Evolutionary conservation across 768 basidiomycete genomes (phyloP).

Genomic region (Russula sp.): DNA sequence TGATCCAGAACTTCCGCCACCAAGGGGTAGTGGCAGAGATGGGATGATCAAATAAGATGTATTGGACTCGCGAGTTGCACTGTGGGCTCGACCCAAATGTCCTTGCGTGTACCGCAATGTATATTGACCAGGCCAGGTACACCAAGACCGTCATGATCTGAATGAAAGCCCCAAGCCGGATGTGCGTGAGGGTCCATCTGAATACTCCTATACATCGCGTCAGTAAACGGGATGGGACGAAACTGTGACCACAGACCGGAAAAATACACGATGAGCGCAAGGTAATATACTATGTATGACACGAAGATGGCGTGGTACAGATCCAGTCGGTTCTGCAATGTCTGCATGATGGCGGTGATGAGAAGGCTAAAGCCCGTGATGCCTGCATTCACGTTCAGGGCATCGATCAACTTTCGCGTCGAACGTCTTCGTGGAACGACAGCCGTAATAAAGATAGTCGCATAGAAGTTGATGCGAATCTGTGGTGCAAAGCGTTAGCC

Average conservation of each 20-base stretch:
- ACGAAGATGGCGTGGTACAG: conserved; percentile 4
- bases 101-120: background rate
- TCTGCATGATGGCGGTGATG: background rate
- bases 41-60: background rate
- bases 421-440: background rate
- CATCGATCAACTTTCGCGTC: background rate
- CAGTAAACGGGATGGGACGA: background rate
- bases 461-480: background rate
- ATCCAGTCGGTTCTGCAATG: background rate
- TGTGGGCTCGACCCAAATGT: background rate
- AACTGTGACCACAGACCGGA: background rate
- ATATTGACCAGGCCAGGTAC: background rate
- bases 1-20: background rate
- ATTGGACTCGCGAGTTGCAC: background rate
- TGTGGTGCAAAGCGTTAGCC: background rate
- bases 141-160: background rate
- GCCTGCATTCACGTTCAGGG: background rate
- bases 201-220: background rate
- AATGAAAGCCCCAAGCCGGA: background rate
- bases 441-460: background rate
- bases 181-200: background rate
- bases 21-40: background rate
- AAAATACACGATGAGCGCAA: background rate
- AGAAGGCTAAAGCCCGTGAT: background rate
- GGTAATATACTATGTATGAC: background rate